Evolutionary conservation across 495 filamentous ascomycete genomes (phyloP), one percentile per base, ranked within the genome.

Genomic region (Eremomyces bilateralis): DNA sequence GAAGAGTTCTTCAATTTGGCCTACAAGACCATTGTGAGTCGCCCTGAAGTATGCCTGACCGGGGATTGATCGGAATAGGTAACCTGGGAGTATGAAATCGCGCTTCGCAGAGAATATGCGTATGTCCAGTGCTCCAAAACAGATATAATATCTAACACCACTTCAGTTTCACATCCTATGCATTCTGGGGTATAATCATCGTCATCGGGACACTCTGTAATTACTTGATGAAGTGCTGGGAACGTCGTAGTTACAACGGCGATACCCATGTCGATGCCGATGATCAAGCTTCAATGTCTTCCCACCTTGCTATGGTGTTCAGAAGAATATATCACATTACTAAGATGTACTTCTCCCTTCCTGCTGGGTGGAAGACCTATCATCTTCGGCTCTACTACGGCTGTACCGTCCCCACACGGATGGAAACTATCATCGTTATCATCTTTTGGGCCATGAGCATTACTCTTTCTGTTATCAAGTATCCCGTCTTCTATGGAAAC

Each of bases 361-460:
- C 24, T 8, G 8, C 13, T 13, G 24, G 8, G 13, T 27, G 6
- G 6, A 13, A 13, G 8, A 27, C 8, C 13, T 13, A 27, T 27
- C 24, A 27, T 13, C 24, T 8, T 6, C 24, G 24, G 6, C 24
- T 27, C 24, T 13, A 18, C 19, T 53, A 51, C 19, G 38, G 35
- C 37, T 60, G 48, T 40, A 56, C 50, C 1, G 53, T 61, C 37
- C 53, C 60, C 1, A 57, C 53, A 0, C 55, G 59, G 32, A 48
- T 53, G 0, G 58, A 64, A 21, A 47, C 49, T 1, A 34, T 66
- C 2, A 42, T 56, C 3, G 47, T 63, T 1, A 4, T 41, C 1
- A 38, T 53, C 1, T 64, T 58, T 35, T 63, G 60, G 55, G 12
- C 53, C 0, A 18, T 64, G 4, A 64, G 51, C 34, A 49, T 50